A percentile compares a stretch with the other conserved stretches of the same genome.
These are phyloP conservation scores for Trichoderma asperelloides DNA, from an alignment of 495 filamentous ascomycete genomes.

Conservation along the genomic window DNA sequence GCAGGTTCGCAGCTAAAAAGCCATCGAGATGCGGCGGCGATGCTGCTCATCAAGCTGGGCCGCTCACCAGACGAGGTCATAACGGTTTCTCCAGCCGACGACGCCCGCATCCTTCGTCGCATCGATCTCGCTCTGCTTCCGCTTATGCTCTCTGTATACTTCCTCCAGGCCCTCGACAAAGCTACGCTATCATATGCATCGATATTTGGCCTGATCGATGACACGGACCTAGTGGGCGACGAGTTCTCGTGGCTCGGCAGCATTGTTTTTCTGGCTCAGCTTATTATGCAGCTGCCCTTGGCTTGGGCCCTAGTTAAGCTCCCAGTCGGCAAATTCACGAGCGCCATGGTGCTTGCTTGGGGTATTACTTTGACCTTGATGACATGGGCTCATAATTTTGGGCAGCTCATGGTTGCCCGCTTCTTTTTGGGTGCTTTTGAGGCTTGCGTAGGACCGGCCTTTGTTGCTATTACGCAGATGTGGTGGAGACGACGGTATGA, in stretches of 20 bases:
- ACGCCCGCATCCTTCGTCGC: constrained; percentile 22
- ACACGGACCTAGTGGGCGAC: constrained; percentile 37
- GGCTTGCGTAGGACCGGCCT: constrained; percentile 38
- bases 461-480: constrained; percentile 46
- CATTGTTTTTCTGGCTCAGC: constrained; percentile 35
- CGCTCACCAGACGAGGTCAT: constrained; percentile 1
- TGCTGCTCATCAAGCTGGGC: constrained; percentile 6
- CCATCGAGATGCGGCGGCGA: background rate
- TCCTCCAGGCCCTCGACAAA: constrained; percentile 48
- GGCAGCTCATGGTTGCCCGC: constrained; percentile 34
- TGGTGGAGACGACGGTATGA: constrained; percentile 43
- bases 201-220: constrained; percentile 45
- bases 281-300: constrained; percentile 36
- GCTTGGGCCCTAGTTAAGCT: constrained; percentile 42
- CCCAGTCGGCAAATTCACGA: constrained; percentile 36
- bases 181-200: constrained; percentile 41
- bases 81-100: background rate
- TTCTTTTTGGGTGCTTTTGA: constrained; percentile 35
- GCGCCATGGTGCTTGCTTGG: constrained; percentile 32
- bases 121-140: constrained; percentile 42
- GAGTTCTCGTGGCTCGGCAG: constrained; percentile 42
- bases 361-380: constrained; percentile 29
- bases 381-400: constrained; percentile 34
- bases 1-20: constrained; percentile 12
- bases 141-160: constrained; percentile 43